These are phyloP conservation scores for Sporobolomyces phaffii DNA, from an alignment of 768 basidiomycete species.

Conservation along the genomic window DNA sequence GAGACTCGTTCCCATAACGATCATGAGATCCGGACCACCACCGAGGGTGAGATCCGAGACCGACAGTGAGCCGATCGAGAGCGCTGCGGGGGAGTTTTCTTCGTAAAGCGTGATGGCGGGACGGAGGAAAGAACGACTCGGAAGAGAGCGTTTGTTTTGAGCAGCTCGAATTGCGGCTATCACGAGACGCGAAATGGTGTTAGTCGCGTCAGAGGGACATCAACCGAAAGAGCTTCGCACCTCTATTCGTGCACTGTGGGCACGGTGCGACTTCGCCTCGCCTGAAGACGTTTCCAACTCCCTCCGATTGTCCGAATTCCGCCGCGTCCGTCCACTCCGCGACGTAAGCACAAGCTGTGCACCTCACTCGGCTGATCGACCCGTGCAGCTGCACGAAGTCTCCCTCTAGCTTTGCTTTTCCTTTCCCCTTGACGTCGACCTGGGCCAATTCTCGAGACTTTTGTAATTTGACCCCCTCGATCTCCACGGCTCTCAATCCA, in stretches of 20 bases:
- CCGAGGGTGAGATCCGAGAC: slow-evolving; percentile 57
- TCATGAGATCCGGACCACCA: slow-evolving; percentile 79
- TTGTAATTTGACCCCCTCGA: slow-evolving; percentile 18
- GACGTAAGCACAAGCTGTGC: slow-evolving; percentile 73
- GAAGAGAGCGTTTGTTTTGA: slow-evolving; percentile 64
- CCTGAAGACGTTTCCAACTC: slow-evolving; percentile 52
- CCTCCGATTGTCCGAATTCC: slow-evolving; percentile 43
- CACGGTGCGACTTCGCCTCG: slow-evolving; percentile 73
- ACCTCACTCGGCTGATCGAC: slow-evolving; percentile 84
- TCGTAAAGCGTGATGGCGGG: slow-evolving; percentile 94
- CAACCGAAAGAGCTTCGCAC: slow-evolving; percentile 53
- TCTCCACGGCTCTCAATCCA: slow-evolving; percentile 54
- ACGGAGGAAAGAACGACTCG: slow-evolving; percentile 67
- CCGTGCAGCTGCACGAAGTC: slow-evolving; percentile 91
- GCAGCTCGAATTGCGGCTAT: slow-evolving; percentile 70
- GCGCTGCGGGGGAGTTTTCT: slow-evolving; percentile 79
- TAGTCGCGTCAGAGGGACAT: not conserved
- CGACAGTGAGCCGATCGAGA: slow-evolving; percentile 67
- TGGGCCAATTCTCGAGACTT: not conserved
- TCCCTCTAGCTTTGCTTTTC: slow-evolving; percentile 56
- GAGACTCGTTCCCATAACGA: slow-evolving; percentile 95
- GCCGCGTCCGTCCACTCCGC: slow-evolving; percentile 64
- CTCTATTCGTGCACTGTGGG: slow-evolving; percentile 72
- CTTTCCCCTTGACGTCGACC: slow-evolving; percentile 22
- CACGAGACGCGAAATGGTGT: not conserved